A percentile compares a stretch with the other conserved stretches of the same genome.
phyloP scores from a whole-genome alignment of 805 yeast genomes.

The Millerozyma acaciae region DNA sequence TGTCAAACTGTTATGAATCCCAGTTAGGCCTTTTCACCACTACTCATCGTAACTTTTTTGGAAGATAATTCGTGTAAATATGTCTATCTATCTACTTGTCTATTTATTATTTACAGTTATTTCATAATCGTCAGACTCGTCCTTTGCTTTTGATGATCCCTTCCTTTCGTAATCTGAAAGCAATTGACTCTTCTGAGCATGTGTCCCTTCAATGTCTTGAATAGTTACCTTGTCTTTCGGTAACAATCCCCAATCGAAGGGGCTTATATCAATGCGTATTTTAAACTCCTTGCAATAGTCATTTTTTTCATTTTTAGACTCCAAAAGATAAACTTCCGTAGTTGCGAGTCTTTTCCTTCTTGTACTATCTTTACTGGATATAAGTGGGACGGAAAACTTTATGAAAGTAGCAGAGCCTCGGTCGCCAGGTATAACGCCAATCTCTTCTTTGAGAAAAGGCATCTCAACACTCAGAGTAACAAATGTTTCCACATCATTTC shows the following conservation, averaged over 20 bases:
- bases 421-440: not conserved
- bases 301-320: slow-evolving; percentile 10
- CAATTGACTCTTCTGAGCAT: slow-evolving; percentile 7
- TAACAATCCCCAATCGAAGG: slow-evolving; percentile 7
- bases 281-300: slow-evolving; percentile 13
- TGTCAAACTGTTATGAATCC: slow-evolving; percentile 36
- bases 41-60: slow-evolving; percentile 13
- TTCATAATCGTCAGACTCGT: slow-evolving; percentile 8
- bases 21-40: slow-evolving; percentile 17
- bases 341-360: slow-evolving; percentile 27
- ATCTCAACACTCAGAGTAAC: slow-evolving; percentile 13
- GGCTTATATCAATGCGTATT: slow-evolving; percentile 13
- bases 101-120: slow-evolving; percentile 11
- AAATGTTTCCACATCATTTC: slow-evolving; percentile 23
- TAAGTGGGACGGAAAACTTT: slow-evolving; percentile 33
- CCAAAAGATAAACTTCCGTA: slow-evolving; percentile 27
- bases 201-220: slow-evolving; percentile 4
- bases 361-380: slow-evolving; percentile 15
- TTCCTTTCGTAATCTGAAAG: slow-evolving; percentile 6
- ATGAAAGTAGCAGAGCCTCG: slow-evolving; percentile 18
- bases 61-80: slow-evolving; percentile 2
- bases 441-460: slow-evolving; percentile 4
- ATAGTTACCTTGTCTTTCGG: slow-evolving; percentile 4
- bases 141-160: slow-evolving; percentile 1
- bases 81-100: slow-evolving; percentile 3